A percentile compares a stretch with the other conserved stretches of the same genome.
phyloP scores from a whole-genome alignment of 257 asterid genomes.

The Orobanche coerulescens region DNA sequence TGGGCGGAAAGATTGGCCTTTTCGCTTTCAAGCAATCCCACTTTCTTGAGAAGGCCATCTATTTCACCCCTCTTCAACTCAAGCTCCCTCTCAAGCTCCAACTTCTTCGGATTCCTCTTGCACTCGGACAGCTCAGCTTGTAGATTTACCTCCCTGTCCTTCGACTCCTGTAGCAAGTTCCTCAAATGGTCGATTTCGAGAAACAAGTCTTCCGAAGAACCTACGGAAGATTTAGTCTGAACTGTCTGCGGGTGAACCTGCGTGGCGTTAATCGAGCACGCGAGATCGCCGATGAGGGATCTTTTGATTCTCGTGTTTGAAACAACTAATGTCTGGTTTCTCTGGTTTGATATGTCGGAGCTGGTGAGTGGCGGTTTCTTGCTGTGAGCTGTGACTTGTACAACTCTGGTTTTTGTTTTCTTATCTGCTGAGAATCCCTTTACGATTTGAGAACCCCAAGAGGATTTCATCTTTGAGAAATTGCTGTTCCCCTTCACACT shows the following conservation, averaged over 20 bases:
- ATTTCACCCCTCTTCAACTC: constrained; percentile 49
- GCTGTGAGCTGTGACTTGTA: constrained; percentile 42
- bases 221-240: constrained; percentile 26
- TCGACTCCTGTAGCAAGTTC: constrained; percentile 71
- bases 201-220: constrained; percentile 59
- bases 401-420: constrained; percentile 49
- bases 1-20: constrained; percentile 46
- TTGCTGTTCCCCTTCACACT: constrained; percentile 47
- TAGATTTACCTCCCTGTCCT: constrained; percentile 63
- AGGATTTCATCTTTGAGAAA: constrained; percentile 57
- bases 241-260: constrained; percentile 74
- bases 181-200: constrained; percentile 79
- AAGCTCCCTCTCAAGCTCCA: constrained; percentile 56
- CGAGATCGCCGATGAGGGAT: constrained; percentile 70
- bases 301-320: constrained; percentile 61
- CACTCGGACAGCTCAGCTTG: constrained; percentile 58
- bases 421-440: constrained; percentile 78
- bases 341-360: constrained; percentile 36
- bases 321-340: constrained; percentile 24
- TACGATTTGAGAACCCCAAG: constrained; percentile 84
- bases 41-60: constrained; percentile 46
- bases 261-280: constrained; percentile 51
- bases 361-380: constrained; percentile 41
- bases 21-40: constrained; percentile 51
- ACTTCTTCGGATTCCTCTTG: constrained; percentile 37